Evolutionary conservation across 768 basidiomycete species (phyloP).

Genomic region (Chalciporus sphaerocephalus): DNA sequence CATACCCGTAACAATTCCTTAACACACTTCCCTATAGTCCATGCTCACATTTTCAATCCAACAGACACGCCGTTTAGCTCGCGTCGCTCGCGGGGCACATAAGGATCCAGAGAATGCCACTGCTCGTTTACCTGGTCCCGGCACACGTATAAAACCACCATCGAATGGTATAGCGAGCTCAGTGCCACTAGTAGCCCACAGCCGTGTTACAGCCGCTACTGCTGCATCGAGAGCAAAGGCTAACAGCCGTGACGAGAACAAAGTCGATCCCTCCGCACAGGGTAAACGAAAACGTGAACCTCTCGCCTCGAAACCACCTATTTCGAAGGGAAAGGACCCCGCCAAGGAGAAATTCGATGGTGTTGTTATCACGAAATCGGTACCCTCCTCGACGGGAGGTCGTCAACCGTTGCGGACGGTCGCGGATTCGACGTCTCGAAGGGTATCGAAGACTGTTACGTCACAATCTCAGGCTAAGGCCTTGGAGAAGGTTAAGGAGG

Average conservation of each 20-base stretch:
- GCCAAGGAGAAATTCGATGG: constrained; percentile 55
- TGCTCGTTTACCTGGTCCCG: constrained; percentile 55
- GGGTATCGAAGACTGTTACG: constrained; percentile 30
- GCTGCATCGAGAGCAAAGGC: constrained; percentile 36
- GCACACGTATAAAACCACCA: constrained; percentile 58
- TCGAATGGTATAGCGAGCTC: constrained; percentile 36
- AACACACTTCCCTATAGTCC: not conserved
- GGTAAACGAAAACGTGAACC: constrained; percentile 76
- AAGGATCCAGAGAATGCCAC: constrained; percentile 70
- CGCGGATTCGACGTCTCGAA: constrained; percentile 36
- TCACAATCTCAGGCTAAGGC: constrained; percentile 19
- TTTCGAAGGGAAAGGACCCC: constrained; percentile 5
- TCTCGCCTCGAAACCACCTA: constrained; percentile 36
- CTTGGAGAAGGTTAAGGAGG: constrained; percentile 31
- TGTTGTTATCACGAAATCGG: constrained; percentile 51
- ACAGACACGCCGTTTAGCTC: constrained; percentile 63
- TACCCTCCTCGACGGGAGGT: constrained; percentile 21
- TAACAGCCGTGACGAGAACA: constrained; percentile 32
- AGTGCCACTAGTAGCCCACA: constrained; percentile 32
- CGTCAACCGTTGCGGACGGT: constrained; percentile 59
- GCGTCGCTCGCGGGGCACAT: constrained; percentile 48
- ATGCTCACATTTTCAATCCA: not conserved
- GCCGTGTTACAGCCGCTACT: constrained; percentile 39
- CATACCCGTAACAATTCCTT: constrained; percentile 39
- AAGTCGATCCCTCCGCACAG: constrained; percentile 44